These are phyloP conservation scores for Cordyceps cateniannulata DNA, from an alignment of 2,329 filamentous ascomycete genomes.

Conservation along the genomic window DNA sequence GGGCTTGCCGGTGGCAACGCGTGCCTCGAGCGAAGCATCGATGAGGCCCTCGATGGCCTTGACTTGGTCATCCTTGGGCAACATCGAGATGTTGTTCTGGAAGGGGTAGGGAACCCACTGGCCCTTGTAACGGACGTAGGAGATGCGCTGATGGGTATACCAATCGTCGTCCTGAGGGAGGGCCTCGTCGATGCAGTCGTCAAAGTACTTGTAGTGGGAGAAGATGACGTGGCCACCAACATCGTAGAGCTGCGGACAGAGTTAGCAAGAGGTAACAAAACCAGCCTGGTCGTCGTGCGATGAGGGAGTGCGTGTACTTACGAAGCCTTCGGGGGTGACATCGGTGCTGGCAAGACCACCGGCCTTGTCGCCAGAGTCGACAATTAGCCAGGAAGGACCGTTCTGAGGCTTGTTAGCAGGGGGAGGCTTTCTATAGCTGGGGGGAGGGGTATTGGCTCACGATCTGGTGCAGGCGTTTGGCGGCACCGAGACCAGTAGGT, in stretches of 20 bases:
- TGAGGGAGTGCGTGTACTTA: conserved; percentile 48
- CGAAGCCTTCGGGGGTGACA: conserved; percentile 91
- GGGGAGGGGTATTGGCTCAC: conserved; percentile 47
- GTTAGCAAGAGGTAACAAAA: conserved; percentile 4
- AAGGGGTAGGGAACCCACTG: conserved; percentile 98
- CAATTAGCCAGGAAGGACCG: conserved; percentile 89
- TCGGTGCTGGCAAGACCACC: conserved; percentile 96
- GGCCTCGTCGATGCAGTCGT: conserved; percentile 96
- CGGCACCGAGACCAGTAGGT: conserved; percentile 86
- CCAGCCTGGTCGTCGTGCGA: background rate
- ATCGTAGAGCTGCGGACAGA: conserved; percentile 73
- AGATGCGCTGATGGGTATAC: conserved; percentile 97
- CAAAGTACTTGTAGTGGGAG: conserved; percentile 99
- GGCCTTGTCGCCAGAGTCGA: conserved; percentile 85
- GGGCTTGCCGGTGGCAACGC: conserved; percentile 84
- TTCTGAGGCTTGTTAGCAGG: conserved; percentile 48
- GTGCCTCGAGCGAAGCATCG: conserved; percentile 81
- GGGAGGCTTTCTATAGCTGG: conserved; percentile 16
- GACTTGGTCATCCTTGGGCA: conserved; percentile 96
- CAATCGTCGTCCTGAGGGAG: conserved; percentile 91
- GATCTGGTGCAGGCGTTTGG: conserved; percentile 94
- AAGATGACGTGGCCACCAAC: conserved; percentile 98
- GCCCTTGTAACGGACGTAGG: conserved; percentile 94
- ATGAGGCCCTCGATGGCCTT: conserved; percentile 93
- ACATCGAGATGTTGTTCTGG: conserved; percentile 99